Percentiles rank a stretch among this genome's conserved stretches.
phyloP scores from a whole-genome alignment of 78 protist genomes.

The Protostelium mycophagum region DNA sequence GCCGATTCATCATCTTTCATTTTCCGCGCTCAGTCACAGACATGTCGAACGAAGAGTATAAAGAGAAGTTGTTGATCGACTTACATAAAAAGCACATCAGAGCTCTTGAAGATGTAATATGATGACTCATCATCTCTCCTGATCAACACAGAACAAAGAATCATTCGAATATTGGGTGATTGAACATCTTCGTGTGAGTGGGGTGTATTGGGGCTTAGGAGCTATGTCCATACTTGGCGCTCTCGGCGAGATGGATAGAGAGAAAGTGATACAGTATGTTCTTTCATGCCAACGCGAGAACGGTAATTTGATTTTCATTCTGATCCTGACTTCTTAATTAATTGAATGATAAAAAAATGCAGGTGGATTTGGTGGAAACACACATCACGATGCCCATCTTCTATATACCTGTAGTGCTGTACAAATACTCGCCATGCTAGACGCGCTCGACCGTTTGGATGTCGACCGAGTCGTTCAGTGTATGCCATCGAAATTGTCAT shows the following conservation, averaged over 20 bases:
- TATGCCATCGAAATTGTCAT: background rate
- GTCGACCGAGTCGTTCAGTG: constrained; percentile 42
- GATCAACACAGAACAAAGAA: constrained; percentile 34
- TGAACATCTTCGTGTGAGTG: constrained; percentile 91
- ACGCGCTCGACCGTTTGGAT: constrained; percentile 60
- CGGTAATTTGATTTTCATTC: constrained; percentile 18
- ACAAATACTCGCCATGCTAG: constrained; percentile 80
- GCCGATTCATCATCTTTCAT: no score
- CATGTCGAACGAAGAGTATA: no score
- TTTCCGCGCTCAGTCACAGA: no score
- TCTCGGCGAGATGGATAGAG: constrained; percentile 50
- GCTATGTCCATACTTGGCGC: constrained; percentile 67
- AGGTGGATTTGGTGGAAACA: constrained; percentile 94
- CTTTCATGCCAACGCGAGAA: constrained; percentile 66
- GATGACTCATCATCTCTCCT: background rate
- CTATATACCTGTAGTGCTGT: constrained; percentile 95
- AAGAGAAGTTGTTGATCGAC: background rate
- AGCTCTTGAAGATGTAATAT: background rate
- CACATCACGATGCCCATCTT: constrained; percentile 94
- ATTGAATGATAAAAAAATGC: background rate
- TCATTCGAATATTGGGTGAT: constrained; percentile 79
- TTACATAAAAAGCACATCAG: background rate
- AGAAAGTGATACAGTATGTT: constrained; percentile 57
- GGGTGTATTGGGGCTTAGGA: constrained; percentile 91
- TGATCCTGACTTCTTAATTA: constrained; percentile 4